Evolutionary conservation across 331 rosid species (phyloP).

Genomic region (Quercus phellos): DNA sequence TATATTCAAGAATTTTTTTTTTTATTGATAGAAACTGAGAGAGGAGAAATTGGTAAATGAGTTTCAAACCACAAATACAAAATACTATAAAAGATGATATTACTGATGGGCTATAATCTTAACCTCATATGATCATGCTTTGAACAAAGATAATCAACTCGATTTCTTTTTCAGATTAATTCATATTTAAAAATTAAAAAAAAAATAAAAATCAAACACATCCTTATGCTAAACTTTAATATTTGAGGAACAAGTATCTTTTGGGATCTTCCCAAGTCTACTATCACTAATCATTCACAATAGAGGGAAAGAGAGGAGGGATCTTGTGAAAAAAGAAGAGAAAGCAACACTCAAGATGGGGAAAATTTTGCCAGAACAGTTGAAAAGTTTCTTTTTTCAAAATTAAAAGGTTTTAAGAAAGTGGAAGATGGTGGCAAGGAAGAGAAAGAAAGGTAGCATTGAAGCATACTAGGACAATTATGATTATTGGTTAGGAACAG

Average conservation of each 20-base stretch:
- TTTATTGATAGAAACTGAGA: too few relatives aligned
- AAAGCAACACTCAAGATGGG: slow-evolving; percentile 35
- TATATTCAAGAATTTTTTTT: not conserved
- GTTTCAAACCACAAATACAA: too few relatives aligned
- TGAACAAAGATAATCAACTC: slow-evolving; percentile 14
- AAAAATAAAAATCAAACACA: slow-evolving; percentile 3
- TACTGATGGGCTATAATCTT: too few relatives aligned
- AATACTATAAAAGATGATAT: too few relatives aligned
- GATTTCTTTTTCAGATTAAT: not conserved
- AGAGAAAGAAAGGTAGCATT: slow-evolving; percentile 33
- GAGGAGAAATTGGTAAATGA: too few relatives aligned
- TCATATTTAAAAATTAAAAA: not conserved
- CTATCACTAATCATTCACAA: slow-evolving; percentile 48
- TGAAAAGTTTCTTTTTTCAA: slow-evolving; percentile 29
- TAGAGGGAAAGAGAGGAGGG: slow-evolving; percentile 27
- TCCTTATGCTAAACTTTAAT: slow-evolving; percentile 11
- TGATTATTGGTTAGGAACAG: slow-evolving; percentile 42
- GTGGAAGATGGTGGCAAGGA: slow-evolving; percentile 31
- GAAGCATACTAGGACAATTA: slow-evolving; percentile 50
- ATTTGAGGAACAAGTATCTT: slow-evolving; percentile 23
- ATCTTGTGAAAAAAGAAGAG: slow-evolving; percentile 47
- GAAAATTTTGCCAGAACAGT: slow-evolving; percentile 13
- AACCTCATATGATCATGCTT: slow-evolving; percentile 5
- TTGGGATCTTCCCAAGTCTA: slow-evolving; percentile 32
- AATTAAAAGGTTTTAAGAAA: slow-evolving; percentile 23